Base-by-base conservation (phyloP, 2,329 filamentous ascomycete genomes). In the Talaromyces sp. region DNA sequence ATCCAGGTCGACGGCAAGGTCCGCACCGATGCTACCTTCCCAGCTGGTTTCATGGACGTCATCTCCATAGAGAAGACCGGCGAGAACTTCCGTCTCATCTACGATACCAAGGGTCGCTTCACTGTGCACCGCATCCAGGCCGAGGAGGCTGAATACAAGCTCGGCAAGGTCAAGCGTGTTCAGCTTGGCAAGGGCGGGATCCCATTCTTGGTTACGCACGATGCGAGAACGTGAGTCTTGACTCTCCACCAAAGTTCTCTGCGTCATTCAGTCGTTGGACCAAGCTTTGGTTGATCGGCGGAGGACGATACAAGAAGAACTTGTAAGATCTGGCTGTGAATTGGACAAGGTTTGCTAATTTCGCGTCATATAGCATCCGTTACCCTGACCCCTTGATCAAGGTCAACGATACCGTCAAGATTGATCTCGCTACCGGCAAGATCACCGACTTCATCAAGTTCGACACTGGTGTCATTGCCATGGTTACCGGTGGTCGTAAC, bases 161-260 rank as follows among this genome's bases (percentile, higher is more conserved):
- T 99, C 73, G 92, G 92, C 85, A 99, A 97, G 87, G 94, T 99
- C 84, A 97, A 97, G 90, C 89, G 93, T 75, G 94, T 99, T 65
- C 94, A 99, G 85, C 87, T 99, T 74, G 94, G 94, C 85, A 93
- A 91, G 82, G 95, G 94, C 82, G 94, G 92, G 84, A 96, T 99
- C 88, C 94, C 94, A 95, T 99, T 96, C 92, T 97, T 97, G 91
- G 94, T 99, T 90, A 99, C 94, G 92, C 94, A 99, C 90, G 94
- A 99, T 94, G 94, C 94, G 83, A 89, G 94, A 91, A 99, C 94
- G 93, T 99, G 85, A 96, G 93, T 97, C 89, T 67, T 67, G 66
- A 63, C 72, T 69, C 69, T 71, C 85, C 64, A 3, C 19, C 65
- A 62, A 70, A 75, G 72, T 88, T 82, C 86, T 82, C 86, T 82